Base-by-base conservation (phyloP, 192 early-diverging fungal species). In the Blastocladiella britannica region DNA sequence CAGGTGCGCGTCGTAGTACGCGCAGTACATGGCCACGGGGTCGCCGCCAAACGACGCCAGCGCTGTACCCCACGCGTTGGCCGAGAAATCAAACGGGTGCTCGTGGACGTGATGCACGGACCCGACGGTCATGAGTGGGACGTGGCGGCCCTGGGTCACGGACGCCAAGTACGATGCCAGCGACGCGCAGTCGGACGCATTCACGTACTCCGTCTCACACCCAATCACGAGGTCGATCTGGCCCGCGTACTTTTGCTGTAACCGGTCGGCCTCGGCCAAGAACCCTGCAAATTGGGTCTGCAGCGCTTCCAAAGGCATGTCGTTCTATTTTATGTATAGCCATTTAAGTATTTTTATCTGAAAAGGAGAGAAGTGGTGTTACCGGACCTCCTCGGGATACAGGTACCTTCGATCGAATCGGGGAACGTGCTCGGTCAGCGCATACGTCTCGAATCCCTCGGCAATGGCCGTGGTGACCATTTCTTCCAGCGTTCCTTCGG, bases 391-490 rank as follows among this genome's bases (percentile, higher is more conserved):
- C 69, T 98, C 94, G 4, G 90, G 90, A 62, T 98, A 98, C 56
- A 96, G 77, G 55, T 98, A 84, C 58, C 79, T 61, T 0, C 62
- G 20, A 3, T 79, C 70, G 51, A 76, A 80, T 26, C 94, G 77
- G 0, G 93, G 93, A 57, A 93, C 84, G 57, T 98, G 94, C 67
- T 98, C 94, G 0, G 87, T 84, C 7, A 98, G 74, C 2, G 91
- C 92, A 65, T 85, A 78, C 0, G 68, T 72, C 0, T 69, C 58
- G 74, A 98, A 92, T 15, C 72, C 69, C 27, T 75, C 69, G n/a
- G 63, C 60, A 51, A 88, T 78, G 28, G 91, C 94, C n/a, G 70
- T 62, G 53, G 72, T 59, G 15, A 98, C 79, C 0, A 91, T 84
- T 23, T 82, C 74, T 59, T 94, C 89, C 6, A 98, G 73, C 8